A percentile compares a stretch with the other conserved stretches of the same genome.
phyloP scores from a whole-genome alignment of 202 grass and related monocot genomes.

The Hordeum pubiflorum region DNA sequence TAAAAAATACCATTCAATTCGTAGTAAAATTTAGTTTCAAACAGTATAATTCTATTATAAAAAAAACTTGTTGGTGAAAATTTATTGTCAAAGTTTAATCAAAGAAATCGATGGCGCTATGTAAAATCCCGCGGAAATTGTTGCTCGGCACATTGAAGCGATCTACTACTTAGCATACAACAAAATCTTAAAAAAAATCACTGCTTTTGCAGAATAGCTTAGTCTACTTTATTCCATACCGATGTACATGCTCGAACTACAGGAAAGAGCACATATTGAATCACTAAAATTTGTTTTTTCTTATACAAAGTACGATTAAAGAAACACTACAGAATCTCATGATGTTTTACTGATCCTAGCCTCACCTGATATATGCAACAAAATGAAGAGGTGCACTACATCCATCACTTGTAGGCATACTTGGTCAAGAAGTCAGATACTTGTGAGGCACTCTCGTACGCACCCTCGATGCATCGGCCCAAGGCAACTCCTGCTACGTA shows the following conservation, averaged over 20 bases:
- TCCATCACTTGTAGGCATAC: conserved; percentile 44
- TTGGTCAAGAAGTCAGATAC: conserved; percentile 65
- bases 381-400: not conserved
- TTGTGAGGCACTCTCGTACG: conserved; percentile 63
- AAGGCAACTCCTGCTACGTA: conserved; percentile 84
- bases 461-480: conserved; percentile 75
- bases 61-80: too few relatives aligned
- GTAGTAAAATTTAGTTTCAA: too few relatives aligned
- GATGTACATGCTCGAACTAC: conserved; percentile 3
- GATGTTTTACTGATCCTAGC: not conserved
- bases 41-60: too few relatives aligned
- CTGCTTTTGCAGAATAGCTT: not conserved
- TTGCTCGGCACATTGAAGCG: too few relatives aligned
- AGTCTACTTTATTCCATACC: not conserved
- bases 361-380: conserved; percentile 17
- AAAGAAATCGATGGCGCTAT: too few relatives aligned
- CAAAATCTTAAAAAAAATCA: too few relatives aligned
- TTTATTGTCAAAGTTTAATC: too few relatives aligned
- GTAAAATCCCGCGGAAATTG: too few relatives aligned
- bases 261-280: not conserved
- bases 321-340: not conserved
- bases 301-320: not conserved
- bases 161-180: too few relatives aligned
- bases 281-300: not conserved
- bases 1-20: too few relatives aligned